A percentile compares a stretch with the other conserved stretches of the same genome.
Conservation (phyloP, 1,139 yeast genomes). For the Meyerozyma smithsonii region DNA sequence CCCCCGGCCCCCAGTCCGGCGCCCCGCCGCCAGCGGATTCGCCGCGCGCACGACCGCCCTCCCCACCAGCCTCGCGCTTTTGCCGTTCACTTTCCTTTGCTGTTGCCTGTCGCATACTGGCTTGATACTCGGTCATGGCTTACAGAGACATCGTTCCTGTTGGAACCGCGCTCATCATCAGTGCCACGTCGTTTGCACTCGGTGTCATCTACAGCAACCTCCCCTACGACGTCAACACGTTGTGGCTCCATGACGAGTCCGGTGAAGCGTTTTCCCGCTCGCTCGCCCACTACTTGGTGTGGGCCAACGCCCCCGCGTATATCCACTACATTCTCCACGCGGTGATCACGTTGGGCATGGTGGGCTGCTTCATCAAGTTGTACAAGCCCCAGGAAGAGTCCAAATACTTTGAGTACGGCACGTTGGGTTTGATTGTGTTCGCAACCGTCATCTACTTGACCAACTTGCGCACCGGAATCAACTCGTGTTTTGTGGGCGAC, state of each 20-base stretch:
- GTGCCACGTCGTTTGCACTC: slow-evolving; percentile 64
- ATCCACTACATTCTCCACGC: slow-evolving; percentile 60
- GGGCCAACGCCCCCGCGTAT: slow-evolving; percentile 61
- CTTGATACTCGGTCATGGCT: too few species aligned
- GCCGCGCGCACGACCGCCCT: too few species aligned
- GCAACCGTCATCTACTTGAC: slow-evolving; percentile 78
- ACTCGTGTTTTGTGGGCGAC: slow-evolving; percentile 60
- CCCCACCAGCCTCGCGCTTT: too few species aligned
- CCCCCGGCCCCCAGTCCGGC: too few species aligned
- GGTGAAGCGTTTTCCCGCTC: slow-evolving; percentile 56
- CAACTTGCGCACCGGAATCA: slow-evolving; percentile 78
- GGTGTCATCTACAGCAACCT: slow-evolving; percentile 77
- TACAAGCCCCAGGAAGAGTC: slow-evolving; percentile 83
- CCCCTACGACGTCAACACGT: slow-evolving; percentile 77
- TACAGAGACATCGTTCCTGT: slow-evolving; percentile 49
- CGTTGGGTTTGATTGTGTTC: slow-evolving; percentile 65
- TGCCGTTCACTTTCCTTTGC: too few species aligned
- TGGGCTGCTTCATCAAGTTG: slow-evolving; percentile 73
- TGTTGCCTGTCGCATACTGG: too few species aligned
- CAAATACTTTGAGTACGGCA: slow-evolving; percentile 84
- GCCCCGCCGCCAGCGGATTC: too few species aligned
- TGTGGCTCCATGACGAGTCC: slow-evolving; percentile 55
- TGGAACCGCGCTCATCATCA: slow-evolving; percentile 43
- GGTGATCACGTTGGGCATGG: slow-evolving; percentile 56
- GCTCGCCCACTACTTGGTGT: slow-evolving; percentile 64